Evolutionary conservation across 169 alveolate species (phyloP).

Genomic region (Plasmodium berghei): DNA sequence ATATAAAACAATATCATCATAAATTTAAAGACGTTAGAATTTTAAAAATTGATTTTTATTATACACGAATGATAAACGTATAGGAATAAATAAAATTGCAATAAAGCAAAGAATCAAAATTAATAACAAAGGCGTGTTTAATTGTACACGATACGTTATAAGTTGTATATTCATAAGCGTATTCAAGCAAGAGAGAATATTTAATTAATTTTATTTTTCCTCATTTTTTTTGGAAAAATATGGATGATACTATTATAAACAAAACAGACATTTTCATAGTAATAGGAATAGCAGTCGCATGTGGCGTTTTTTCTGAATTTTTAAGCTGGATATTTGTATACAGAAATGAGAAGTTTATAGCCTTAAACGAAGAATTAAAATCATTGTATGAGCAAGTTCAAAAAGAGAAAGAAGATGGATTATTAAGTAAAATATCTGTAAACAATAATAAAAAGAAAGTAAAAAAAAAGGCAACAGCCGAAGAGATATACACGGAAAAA

Average conservation of each 20-base stretch:
- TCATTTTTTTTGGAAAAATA: slow-evolving; percentile 10
- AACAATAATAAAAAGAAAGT: slow-evolving; percentile 26
- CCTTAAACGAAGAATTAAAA: slow-evolving; percentile 67
- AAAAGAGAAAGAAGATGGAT: slow-evolving; percentile 76
- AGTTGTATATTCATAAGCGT: too few relatives aligned
- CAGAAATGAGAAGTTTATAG: slow-evolving; percentile 66
- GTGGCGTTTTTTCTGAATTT: slow-evolving; percentile 76
- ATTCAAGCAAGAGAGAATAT: too few relatives aligned
- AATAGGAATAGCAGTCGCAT: slow-evolving; percentile 63
- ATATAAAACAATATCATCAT: too few relatives aligned
- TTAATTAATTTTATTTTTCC: not conserved
- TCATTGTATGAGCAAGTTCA: slow-evolving; percentile 69
- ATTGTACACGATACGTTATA: too few relatives aligned
- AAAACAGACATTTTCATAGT: slow-evolving; percentile 50
- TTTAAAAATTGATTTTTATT: too few relatives aligned
- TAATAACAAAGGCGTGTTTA: too few relatives aligned
- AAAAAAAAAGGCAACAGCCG: slow-evolving; percentile 39
- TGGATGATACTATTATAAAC: slow-evolving; percentile 46
- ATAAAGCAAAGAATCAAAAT: too few relatives aligned
- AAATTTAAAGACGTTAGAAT: too few relatives aligned
- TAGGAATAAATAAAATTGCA: too few relatives aligned
- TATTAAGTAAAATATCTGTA: slow-evolving; percentile 55
- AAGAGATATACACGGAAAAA: slow-evolving; percentile 64
- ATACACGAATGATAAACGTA: too few relatives aligned
- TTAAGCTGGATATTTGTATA: slow-evolving; percentile 76